Percentiles rank a stretch among this genome's conserved stretches.
phyloP scores from a whole-genome alignment of 768 basidiomycete species.

The Boletus subparvulus region DNA sequence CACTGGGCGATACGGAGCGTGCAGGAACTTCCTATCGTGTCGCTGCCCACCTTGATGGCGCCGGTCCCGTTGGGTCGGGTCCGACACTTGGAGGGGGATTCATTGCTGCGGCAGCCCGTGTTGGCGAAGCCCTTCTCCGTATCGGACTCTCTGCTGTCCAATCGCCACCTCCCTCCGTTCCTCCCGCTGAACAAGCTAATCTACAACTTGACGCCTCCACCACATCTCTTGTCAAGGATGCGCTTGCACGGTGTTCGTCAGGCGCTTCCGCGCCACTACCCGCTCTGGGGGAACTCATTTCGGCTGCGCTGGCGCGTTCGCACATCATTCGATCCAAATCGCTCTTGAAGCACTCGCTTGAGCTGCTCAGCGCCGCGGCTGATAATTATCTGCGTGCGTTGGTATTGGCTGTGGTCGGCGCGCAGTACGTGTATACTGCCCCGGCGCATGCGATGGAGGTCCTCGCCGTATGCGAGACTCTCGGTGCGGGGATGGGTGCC shows the following conservation, averaged over 20 bases:
- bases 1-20: slow-evolving; percentile 49
- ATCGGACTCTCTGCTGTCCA: slow-evolving; percentile 40
- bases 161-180: background rate
- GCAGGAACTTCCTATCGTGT: slow-evolving; percentile 65
- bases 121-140: slow-evolving; percentile 50
- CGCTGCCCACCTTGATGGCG: slow-evolving; percentile 50
- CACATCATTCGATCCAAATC: slow-evolving; percentile 32
- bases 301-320: slow-evolving; percentile 19
- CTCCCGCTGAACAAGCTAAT: slow-evolving; percentile 1
- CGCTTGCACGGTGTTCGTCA: slow-evolving; percentile 25
- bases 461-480: slow-evolving; percentile 64
- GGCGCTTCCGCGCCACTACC: slow-evolving; percentile 20
- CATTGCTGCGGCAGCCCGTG: slow-evolving; percentile 48
- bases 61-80: slow-evolving; percentile 26
- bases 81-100: slow-evolving; percentile 33
- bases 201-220: slow-evolving; percentile 19
- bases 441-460: slow-evolving; percentile 66
- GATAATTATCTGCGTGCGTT: slow-evolving; percentile 77
- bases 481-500: slow-evolving; percentile 67
- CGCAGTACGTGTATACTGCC: slow-evolving; percentile 71
- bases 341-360: slow-evolving; percentile 59
- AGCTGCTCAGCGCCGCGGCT: slow-evolving; percentile 52
- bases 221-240: slow-evolving; percentile 24
- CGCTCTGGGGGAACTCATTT: slow-evolving; percentile 15
- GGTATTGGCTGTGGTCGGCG: slow-evolving; percentile 62